A percentile compares a stretch with the other conserved stretches of the same genome.
Conservation (phyloP, 2,329 filamentous ascomycete species). For the Talaromyces sp. region DNA sequence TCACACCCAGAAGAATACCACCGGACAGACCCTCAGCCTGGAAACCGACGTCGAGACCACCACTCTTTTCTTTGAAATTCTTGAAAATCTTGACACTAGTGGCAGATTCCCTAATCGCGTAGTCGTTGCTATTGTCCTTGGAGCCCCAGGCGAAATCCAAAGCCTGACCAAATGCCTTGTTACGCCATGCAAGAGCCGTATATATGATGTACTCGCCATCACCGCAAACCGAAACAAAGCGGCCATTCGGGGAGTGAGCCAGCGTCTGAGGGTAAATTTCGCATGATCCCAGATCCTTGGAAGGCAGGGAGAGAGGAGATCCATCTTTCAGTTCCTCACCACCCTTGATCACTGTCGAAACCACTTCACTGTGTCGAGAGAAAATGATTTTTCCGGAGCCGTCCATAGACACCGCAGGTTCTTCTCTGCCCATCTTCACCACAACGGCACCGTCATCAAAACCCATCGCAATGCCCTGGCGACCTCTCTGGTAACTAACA, state of each 20-base stretch:
- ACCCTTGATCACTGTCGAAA: conserved; percentile 91
- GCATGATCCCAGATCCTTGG: conserved; percentile 92
- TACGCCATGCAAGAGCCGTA: conserved; percentile 91
- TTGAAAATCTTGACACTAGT: conserved; percentile 97
- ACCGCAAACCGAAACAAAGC: conserved; percentile 83
- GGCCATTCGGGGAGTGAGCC: conserved; percentile 90
- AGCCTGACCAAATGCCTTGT: conserved; percentile 94
- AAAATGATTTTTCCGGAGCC: conserved; percentile 91
- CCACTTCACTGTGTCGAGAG: conserved; percentile 90
- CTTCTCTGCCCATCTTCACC: conserved; percentile 94
- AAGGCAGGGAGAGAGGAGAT: conserved; percentile 75
- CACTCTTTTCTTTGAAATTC: conserved; percentile 89
- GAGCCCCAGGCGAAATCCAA: conserved; percentile 96
- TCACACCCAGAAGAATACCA: conserved; percentile 86
- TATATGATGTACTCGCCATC: conserved; percentile 99
- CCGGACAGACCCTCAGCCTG: conserved; percentile 87
- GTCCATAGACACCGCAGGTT: conserved; percentile 97
- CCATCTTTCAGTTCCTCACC: conserved; percentile 86
- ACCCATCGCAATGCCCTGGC: conserved; percentile 89
- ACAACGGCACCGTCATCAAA: conserved; percentile 98
- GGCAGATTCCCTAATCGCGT: conserved; percentile 88
- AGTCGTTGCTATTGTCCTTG: conserved; percentile 97
- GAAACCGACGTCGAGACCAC: conserved; percentile 89
- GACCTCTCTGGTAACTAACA: conserved; percentile 89
- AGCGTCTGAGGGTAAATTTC: conserved; percentile 96